Evolutionary conservation across 2,329 filamentous ascomycete species (phyloP), one percentile per base, ranked within the genome.

Genomic region (Colletotrichum echinochloae): DNA sequence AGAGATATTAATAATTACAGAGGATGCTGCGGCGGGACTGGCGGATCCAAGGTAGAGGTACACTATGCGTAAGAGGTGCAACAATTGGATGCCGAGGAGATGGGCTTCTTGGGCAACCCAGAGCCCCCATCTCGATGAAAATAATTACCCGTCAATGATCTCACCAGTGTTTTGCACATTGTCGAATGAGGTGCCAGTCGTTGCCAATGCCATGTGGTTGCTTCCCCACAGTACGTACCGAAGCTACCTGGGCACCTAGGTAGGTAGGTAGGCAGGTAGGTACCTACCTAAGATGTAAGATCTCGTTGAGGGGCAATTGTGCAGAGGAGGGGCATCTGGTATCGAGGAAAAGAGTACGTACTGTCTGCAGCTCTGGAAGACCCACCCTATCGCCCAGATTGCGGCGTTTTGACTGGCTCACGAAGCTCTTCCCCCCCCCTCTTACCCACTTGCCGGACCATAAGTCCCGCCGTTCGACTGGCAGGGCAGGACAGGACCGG

Each of bases 91-190:
- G 41, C 57, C 63, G 37, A 62, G 57, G 35, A 62, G 33, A 48
- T 54, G 57, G 56, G 3, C 14, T 44, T 44, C n/a, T 41, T 7
- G 44, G 37, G 33, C 14, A 44, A 37, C 9, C 9, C n/a, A 23
- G 28, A 33, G 49, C 49, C 49, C 28, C 16, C 52, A 59, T 63
- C 44, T 46, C 37, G 62, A 70, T 62, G 3, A 14, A 68, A n/a
- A n/a, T n/a, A n/a, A n/a, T 68, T 67, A 71, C 57, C 52, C 23
- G 16, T 44, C n/a, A 44, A 71, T 71, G 68, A 71, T 71, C 64
- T 71, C 68, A 71, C 59, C n/a, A 11, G 49, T 49, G 39, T 16
- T n/a, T n/a, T 26, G 41, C 12, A 66, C 16, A 46, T 3, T 26
- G 56, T 66, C 67, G 67, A 70, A 67, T 67, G 64, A 59, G 52